phyloP scores from a whole-genome alignment of 495 filamentous ascomycete species.

The Astrocystis sublimbata region DNA sequence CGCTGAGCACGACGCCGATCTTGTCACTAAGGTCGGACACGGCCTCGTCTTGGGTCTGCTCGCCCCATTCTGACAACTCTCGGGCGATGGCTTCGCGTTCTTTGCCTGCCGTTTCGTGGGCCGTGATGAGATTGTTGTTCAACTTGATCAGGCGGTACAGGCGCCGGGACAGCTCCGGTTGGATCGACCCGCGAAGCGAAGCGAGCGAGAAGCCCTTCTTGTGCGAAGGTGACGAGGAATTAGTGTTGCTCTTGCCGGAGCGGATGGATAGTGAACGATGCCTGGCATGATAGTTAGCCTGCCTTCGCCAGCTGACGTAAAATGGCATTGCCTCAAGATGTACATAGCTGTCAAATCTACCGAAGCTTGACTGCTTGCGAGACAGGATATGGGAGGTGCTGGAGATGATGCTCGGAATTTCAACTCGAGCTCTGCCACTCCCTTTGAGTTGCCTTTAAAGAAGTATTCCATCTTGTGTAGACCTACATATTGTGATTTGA shows the following conservation, averaged over 20 bases:
- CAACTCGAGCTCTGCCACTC: constrained; percentile 30
- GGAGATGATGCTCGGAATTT: constrained; percentile 8
- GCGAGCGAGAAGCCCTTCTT: constrained; percentile 67
- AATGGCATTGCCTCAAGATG: constrained; percentile 15
- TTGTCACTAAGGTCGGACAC: constrained; percentile 91
- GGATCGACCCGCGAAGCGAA: constrained; percentile 76
- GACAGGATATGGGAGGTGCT: constrained; percentile 19
- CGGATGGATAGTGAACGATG: constrained; percentile 58
- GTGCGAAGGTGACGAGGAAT: constrained; percentile 21
- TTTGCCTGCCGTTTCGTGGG: constrained; percentile 77
- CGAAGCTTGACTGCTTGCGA: constrained; percentile 22
- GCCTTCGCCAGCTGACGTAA: not conserved
- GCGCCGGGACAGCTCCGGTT: constrained; percentile 80
- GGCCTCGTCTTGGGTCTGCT: constrained; percentile 80
- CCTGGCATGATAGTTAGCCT: constrained; percentile 36
- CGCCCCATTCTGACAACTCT: constrained; percentile 97
- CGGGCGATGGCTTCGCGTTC: constrained; percentile 80
- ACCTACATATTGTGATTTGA: constrained; percentile 31
- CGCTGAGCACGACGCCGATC: constrained; percentile 83
- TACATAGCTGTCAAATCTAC: constrained; percentile 33
- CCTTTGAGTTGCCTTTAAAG: constrained; percentile 29
- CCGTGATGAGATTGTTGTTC: constrained; percentile 78
- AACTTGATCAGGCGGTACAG: constrained; percentile 90
- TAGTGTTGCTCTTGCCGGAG: constrained; percentile 52
- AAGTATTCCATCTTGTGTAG: constrained; percentile 34